Conservation (phyloP, 495 filamentous ascomycete genomes). For the Chlorociboria aeruginascens region DNA sequence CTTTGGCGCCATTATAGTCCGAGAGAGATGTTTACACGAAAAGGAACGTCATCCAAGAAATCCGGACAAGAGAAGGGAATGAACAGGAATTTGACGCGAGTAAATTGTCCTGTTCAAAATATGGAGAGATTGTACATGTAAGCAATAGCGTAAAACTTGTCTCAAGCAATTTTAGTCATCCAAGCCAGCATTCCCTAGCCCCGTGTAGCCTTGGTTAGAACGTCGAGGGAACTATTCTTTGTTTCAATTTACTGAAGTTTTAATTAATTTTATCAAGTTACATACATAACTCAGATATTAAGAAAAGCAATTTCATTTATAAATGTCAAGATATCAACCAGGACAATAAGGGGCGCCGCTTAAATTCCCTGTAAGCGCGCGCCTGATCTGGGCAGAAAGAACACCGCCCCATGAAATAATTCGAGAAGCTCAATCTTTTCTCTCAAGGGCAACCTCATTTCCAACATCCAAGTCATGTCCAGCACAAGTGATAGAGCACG, state of each 20-base stretch:
- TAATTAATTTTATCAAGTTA: too few relatives aligned
- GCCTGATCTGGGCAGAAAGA: constrained; percentile 10
- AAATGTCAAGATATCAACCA: too few relatives aligned
- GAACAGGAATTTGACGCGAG: constrained; percentile 10
- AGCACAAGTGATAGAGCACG: constrained; percentile 84
- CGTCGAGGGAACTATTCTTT: too few relatives aligned
- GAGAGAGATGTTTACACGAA: constrained; percentile 15
- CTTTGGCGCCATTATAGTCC: constrained; percentile 58
- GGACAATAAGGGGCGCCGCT: too few relatives aligned
- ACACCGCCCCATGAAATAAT: constrained; percentile 12
- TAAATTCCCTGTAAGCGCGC: too few relatives aligned
- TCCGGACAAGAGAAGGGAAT: constrained; percentile 13
- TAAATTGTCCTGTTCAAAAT: background rate
- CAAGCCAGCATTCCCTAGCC: too few relatives aligned
- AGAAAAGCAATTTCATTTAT: too few relatives aligned
- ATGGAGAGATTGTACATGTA: background rate
- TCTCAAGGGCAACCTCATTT: background rate
- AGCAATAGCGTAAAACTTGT: background rate
- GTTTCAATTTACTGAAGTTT: too few relatives aligned
- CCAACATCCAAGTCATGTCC: constrained; percentile 43
- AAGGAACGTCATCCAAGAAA: constrained; percentile 16
- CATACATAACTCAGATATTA: too few relatives aligned
- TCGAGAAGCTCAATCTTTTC: background rate
- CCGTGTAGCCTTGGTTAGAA: too few relatives aligned
- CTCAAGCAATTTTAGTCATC: background rate